phyloP scores from a whole-genome alignment of 345 rosid species.

The Schrenkiella parvula region DNA sequence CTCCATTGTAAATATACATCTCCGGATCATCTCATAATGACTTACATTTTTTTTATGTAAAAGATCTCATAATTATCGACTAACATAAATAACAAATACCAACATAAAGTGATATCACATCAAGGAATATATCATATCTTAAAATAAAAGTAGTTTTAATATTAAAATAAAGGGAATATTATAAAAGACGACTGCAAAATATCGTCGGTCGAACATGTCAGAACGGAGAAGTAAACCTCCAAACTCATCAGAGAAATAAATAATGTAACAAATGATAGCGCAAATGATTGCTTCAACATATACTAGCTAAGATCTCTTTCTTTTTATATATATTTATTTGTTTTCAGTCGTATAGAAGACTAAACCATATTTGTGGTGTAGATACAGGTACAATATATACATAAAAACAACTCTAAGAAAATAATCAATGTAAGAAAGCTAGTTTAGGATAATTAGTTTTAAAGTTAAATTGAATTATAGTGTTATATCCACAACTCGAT shows the following conservation, averaged over 20 bases:
- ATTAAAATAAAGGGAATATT: not conserved
- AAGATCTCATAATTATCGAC: too few species aligned
- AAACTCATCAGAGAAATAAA: not conserved
- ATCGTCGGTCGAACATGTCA: conserved; percentile 23
- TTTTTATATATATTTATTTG: not conserved
- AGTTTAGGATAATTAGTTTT: not conserved
- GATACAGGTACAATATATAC: not conserved
- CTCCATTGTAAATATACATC: not conserved
- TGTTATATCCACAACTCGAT: not conserved
- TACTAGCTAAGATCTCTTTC: not conserved
- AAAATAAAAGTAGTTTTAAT: too few species aligned
- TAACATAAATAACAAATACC: not conserved
- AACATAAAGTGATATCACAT: not conserved
- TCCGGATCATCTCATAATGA: not conserved
- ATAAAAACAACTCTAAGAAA: not conserved
- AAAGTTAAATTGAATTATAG: not conserved
- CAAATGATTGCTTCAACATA: conserved; percentile 25
- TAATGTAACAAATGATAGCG: conserved; percentile 12
- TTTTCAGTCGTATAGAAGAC: not conserved
- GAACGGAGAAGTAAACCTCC: conserved; percentile 5
- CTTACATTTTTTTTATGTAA: too few species aligned
- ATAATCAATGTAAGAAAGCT: not conserved
- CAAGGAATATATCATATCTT: too few species aligned
- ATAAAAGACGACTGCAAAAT: not conserved
- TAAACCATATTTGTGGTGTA: not conserved